phyloP scores from a whole-genome alignment of 179 eudicot genomes.

The Spinacia oleracea region DNA sequence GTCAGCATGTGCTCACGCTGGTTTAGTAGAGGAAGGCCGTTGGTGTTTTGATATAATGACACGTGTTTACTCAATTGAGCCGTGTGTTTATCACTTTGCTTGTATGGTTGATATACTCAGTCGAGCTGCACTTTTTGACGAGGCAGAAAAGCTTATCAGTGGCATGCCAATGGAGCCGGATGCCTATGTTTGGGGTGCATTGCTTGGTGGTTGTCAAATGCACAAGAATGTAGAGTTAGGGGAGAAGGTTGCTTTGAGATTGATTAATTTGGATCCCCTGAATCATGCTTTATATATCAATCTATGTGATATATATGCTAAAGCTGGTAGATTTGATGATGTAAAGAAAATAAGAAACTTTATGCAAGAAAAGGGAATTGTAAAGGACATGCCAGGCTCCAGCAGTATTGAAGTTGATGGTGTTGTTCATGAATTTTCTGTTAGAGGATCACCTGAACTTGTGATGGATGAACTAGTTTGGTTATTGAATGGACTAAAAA shows the following conservation, averaged over 20 bases:
- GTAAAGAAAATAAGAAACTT: conserved; percentile 41
- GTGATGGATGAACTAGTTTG: conserved; percentile 34
- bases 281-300: conserved; percentile 58
- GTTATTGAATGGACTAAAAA: conserved; percentile 33
- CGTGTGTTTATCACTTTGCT: conserved; percentile 51
- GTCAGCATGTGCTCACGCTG: conserved; percentile 65
- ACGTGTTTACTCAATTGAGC: conserved; percentile 36
- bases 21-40: conserved; percentile 49
- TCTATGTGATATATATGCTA: conserved; percentile 54
- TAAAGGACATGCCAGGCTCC: conserved; percentile 48
- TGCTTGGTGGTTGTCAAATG: conserved; percentile 34
- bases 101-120: conserved; percentile 57
- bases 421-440: conserved; percentile 47
- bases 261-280: conserved; percentile 46
- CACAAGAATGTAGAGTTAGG: conserved; percentile 44
- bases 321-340: conserved; percentile 50
- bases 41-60: conserved; percentile 50
- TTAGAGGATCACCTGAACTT: conserved; percentile 47
- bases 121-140: conserved; percentile 52
- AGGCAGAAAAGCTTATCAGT: conserved; percentile 53
- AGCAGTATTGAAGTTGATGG: conserved; percentile 57
- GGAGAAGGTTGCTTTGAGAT: conserved; percentile 46
- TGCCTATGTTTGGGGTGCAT: conserved; percentile 34
- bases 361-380: conserved; percentile 47
- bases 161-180: conserved; percentile 41